phyloP scores from a whole-genome alignment of 768 basidiomycete species.

The Trametes punicea region DNA sequence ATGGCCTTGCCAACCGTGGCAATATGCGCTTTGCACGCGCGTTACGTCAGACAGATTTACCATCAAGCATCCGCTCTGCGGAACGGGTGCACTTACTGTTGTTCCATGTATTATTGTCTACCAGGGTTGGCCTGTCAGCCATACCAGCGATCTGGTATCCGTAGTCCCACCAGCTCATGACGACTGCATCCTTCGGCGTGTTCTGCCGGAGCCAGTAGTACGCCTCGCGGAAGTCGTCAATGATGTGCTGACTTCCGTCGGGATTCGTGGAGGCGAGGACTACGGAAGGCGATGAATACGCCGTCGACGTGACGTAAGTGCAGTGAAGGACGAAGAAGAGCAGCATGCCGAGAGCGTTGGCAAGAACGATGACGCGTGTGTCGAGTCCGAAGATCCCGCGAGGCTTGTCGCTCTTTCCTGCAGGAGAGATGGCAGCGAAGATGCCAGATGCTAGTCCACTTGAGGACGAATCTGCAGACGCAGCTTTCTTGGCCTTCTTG shows the following conservation, averaged over 20 bases:
- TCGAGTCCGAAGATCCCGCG: conserved; percentile 83
- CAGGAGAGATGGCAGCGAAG: conserved; percentile 27
- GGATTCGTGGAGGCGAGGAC: conserved; percentile 76
- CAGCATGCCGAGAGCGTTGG: conserved; percentile 75
- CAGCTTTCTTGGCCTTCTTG: conserved; percentile 49
- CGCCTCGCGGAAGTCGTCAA: conserved; percentile 98
- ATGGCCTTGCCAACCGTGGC: conserved; percentile 99
- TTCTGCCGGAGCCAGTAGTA: conserved; percentile 99
- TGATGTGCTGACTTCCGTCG: conserved; percentile 91
- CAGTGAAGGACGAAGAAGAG: conserved; percentile 93
- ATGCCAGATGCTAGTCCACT: conserved; percentile 41
- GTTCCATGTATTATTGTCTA: conserved; percentile 99
- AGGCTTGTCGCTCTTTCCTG: conserved; percentile 35
- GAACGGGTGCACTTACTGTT: conserved; percentile 67
- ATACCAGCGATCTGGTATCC: conserved; percentile 99
- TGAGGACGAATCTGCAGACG: conserved; percentile 26
- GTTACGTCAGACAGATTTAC: neutral
- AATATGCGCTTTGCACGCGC: conserved; percentile 69
- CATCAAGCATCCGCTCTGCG: neutral
- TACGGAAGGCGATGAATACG: conserved; percentile 97
- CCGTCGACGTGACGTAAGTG: conserved; percentile 92
- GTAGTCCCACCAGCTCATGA: conserved; percentile 99
- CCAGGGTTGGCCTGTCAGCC: conserved; percentile 93
- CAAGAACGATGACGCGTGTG: conserved; percentile 69
- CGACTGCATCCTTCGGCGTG: conserved; percentile 85